Percentiles rank a stretch among this genome's conserved stretches.
Conservation (phyloP, 805 yeast genomes). For the Wickerhamomyces chaumierensis region DNA sequence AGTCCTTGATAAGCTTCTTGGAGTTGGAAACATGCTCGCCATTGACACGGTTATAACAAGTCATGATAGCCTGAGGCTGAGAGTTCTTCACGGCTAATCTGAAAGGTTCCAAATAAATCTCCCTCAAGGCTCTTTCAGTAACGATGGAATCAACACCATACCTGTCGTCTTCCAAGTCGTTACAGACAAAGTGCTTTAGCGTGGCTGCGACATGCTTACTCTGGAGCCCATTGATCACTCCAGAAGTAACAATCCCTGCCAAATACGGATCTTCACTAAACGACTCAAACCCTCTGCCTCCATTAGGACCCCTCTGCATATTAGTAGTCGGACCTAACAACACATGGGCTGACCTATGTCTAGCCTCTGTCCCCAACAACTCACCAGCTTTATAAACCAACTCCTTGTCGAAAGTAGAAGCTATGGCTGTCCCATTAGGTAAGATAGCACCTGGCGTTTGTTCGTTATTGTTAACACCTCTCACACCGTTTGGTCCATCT, state of each 20-base stretch:
- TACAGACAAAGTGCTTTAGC: slow-evolving; percentile 48
- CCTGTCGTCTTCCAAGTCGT: slow-evolving; percentile 49
- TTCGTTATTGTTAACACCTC: slow-evolving; percentile 37
- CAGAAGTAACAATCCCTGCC: slow-evolving; percentile 32
- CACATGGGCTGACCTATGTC: slow-evolving; percentile 37
- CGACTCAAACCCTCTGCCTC: slow-evolving; percentile 52
- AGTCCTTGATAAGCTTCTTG: slow-evolving; percentile 27
- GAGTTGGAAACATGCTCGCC: slow-evolving; percentile 43
- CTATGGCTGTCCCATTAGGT: slow-evolving; percentile 49
- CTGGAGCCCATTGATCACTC: slow-evolving; percentile 42
- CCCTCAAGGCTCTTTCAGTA: slow-evolving; percentile 49
- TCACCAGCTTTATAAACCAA: slow-evolving; percentile 34
- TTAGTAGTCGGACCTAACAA: slow-evolving; percentile 37
- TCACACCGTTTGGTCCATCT: slow-evolving; percentile 54
- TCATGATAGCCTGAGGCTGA: slow-evolving; percentile 44
- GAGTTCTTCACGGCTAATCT: slow-evolving; percentile 42
- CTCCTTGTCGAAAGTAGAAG: slow-evolving; percentile 39
- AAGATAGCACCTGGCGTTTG: slow-evolving; percentile 38
- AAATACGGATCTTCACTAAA: slow-evolving; percentile 48
- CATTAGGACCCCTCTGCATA: slow-evolving; percentile 44
- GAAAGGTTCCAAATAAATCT: slow-evolving; percentile 50
- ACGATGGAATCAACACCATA: slow-evolving; percentile 33
- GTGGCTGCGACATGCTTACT: slow-evolving; percentile 36
- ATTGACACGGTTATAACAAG: slow-evolving; percentile 49
- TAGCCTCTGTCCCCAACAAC: slow-evolving; percentile 43